Base-by-base conservation (phyloP, 2,329 filamentous ascomycete genomes). In the Aspergillus texensis region DNA sequence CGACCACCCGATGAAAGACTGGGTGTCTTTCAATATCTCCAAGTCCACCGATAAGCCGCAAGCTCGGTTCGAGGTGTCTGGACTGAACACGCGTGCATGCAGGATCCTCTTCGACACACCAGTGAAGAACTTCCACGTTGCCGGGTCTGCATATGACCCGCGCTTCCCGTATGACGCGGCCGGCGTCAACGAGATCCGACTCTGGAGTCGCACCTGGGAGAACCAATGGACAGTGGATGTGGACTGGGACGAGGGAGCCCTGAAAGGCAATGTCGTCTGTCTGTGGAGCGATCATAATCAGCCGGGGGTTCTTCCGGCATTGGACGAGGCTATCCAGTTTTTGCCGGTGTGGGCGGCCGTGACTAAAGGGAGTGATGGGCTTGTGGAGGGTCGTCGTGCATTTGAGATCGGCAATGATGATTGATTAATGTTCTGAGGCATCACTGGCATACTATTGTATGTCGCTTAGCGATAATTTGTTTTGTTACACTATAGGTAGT, bases 261-360 rank as follows among this genome's bases (percentile, higher is more conserved):
- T 93, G 39, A 84, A 83, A 67, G 91, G 93, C 1, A 84, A 81
- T 39, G 88, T 94, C 1, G 84, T 89, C 19, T 98, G 95, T 78
- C 82, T 91, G 36, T 98, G 94, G 93, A 93, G 90, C 71, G 95
- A 99, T 79, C 89, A 87, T 52, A 97, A 97, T 72, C 80, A 81
- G 41, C 77, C 79, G 2, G 89, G 87, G 4, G 83, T 84, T 1
- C 93, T 98, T 55, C 94, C 94, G 0, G 94, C 94, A 0, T 85
- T 94, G 58, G 91, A 95, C 70, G 94, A 98, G 78, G 83, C 92
- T 56, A 81, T 86, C 69, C 85, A 89, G 74, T 97, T 89, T 78
- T 84, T 89, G 69, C 95, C 95, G 0, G 81, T 83, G 5, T 99
- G 95, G 95, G 88, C 88, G 8, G 89, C 89, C 11, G 82, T 93